Evolutionary conservation across 1,284 basidiomycete genomes (phyloP).

Genomic region (Phlebopus sp.): DNA sequence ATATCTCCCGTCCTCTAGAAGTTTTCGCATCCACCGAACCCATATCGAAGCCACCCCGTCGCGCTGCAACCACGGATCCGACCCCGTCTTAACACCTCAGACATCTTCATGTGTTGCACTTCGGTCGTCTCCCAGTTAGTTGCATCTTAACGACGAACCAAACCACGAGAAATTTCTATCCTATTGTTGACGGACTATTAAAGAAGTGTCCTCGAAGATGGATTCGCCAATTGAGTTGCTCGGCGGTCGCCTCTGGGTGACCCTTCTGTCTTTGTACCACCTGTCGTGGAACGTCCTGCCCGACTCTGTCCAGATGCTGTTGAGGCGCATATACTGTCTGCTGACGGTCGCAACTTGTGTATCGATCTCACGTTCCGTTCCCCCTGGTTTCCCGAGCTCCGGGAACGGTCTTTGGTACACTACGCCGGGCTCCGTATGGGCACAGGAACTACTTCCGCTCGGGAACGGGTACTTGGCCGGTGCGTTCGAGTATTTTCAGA

Average conservation of each 20-base stretch:
- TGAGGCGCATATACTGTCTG: constrained; percentile 23
- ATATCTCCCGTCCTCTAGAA: background rate
- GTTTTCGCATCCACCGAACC: background rate
- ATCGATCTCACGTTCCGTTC: constrained; percentile 26
- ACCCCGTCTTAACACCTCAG: background rate
- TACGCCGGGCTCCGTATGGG: constrained; percentile 52
- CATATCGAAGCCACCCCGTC: constrained; percentile 1
- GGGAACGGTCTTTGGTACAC: constrained; percentile 75
- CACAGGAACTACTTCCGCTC: constrained; percentile 58
- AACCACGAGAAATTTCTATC: background rate
- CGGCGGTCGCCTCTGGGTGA: constrained; percentile 18
- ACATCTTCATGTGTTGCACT: constrained; percentile 1
- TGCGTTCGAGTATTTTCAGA: constrained; percentile 20
- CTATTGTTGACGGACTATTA: background rate
- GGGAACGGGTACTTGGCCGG: constrained; percentile 75
- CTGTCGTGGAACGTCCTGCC: constrained; percentile 20
- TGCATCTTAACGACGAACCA: background rate
- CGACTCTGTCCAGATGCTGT: constrained; percentile 13
- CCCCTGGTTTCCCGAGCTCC: constrained; percentile 59
- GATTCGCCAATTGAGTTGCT: constrained; percentile 18
- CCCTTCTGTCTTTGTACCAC: constrained; percentile 9
- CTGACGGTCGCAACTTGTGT: constrained; percentile 20
- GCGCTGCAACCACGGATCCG: background rate
- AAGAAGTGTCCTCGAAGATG: constrained; percentile 16
- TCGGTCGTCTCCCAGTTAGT: background rate